These are phyloP conservation scores for Lentinula boryana DNA, from an alignment of 768 basidiomycete genomes.

Conservation along the genomic window DNA sequence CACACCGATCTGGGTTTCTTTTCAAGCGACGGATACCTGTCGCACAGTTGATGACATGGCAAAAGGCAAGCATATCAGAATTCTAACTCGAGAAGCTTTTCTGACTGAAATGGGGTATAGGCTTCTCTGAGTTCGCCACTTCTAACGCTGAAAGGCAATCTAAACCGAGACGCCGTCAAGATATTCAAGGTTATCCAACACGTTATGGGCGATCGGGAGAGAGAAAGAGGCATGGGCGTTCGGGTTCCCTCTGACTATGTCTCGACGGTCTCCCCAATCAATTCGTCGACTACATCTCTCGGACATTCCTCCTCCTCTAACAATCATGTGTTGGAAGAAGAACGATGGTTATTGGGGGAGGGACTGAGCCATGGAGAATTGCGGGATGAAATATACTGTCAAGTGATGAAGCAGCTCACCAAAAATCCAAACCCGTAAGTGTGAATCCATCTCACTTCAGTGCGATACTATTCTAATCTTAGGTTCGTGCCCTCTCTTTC, in stretches of 20 bases:
- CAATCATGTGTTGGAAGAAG: slow-evolving; percentile 65
- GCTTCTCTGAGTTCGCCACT: slow-evolving; percentile 67
- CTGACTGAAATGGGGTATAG: slow-evolving; percentile 22
- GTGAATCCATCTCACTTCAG: background rate
- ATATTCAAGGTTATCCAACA: slow-evolving; percentile 88
- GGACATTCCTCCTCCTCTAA: slow-evolving; percentile 16
- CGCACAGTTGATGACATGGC: slow-evolving; percentile 87
- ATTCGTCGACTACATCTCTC: slow-evolving; percentile 42
- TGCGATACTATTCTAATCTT: background rate
- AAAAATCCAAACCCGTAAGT: slow-evolving; percentile 76
- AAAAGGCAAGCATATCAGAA: slow-evolving; percentile 46
- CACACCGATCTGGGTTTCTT: slow-evolving; percentile 83
- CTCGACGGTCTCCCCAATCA: slow-evolving; percentile 38
- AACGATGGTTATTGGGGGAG: slow-evolving; percentile 78
- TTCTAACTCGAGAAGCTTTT: slow-evolving; percentile 2
- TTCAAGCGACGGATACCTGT: slow-evolving; percentile 80
- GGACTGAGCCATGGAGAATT: slow-evolving; percentile 79
- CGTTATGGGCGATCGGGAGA: slow-evolving; percentile 90
- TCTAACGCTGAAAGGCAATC: slow-evolving; percentile 56
- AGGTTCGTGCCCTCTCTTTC: background rate
- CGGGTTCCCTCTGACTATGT: slow-evolving; percentile 41
- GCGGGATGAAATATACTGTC: slow-evolving; percentile 91
- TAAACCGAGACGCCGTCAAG: slow-evolving; percentile 75
- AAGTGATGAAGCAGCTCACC: slow-evolving; percentile 86
- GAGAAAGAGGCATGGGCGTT: slow-evolving; percentile 51